Evolutionary conservation across 2,329 filamentous ascomycete species (phyloP).

Genomic region (Neophaeococcomyces mojaviensis): DNA sequence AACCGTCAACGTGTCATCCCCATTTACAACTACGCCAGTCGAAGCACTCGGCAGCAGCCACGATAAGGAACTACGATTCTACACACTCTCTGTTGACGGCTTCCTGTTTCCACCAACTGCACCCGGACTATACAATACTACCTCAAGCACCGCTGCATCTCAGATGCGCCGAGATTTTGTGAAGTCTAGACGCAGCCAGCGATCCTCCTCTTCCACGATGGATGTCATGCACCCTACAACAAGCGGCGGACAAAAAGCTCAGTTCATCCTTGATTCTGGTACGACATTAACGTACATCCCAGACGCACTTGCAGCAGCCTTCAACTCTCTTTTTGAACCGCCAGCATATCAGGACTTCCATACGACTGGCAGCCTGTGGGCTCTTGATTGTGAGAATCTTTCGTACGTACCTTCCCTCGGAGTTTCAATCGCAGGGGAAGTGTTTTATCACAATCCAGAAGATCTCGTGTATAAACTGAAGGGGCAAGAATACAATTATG

Average conservation of each 20-base stretch:
- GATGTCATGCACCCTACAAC: too few relatives aligned
- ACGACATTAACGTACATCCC: constrained; percentile 34
- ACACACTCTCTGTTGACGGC: constrained; percentile 5
- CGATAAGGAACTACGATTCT: background rate
- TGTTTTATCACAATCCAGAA: constrained; percentile 26
- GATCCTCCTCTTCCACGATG: background rate
- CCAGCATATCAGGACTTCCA: constrained; percentile 29
- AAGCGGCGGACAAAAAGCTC: too few relatives aligned
- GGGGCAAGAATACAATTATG: constrained; percentile 5
- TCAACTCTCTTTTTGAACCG: constrained; percentile 38
- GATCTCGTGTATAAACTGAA: constrained; percentile 28
- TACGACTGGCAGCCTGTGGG: constrained; percentile 25
- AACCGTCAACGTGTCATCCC: constrained; percentile 1
- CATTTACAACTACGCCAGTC: constrained; percentile 6
- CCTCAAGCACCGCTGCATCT: too few relatives aligned
- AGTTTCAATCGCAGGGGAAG: constrained; percentile 32
- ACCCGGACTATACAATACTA: background rate
- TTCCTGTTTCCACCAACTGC: background rate
- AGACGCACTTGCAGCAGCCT: constrained; percentile 27
- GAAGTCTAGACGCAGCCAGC: too few relatives aligned
- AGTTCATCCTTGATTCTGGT: constrained; percentile 19
- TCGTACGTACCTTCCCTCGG: constrained; percentile 30
- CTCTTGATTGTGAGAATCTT: constrained; percentile 36
- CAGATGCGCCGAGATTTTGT: too few relatives aligned
- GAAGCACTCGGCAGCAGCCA: background rate